Conservation (phyloP, 1,284 basidiomycete genomes). For the Ganoderma leucocontextum region DNA sequence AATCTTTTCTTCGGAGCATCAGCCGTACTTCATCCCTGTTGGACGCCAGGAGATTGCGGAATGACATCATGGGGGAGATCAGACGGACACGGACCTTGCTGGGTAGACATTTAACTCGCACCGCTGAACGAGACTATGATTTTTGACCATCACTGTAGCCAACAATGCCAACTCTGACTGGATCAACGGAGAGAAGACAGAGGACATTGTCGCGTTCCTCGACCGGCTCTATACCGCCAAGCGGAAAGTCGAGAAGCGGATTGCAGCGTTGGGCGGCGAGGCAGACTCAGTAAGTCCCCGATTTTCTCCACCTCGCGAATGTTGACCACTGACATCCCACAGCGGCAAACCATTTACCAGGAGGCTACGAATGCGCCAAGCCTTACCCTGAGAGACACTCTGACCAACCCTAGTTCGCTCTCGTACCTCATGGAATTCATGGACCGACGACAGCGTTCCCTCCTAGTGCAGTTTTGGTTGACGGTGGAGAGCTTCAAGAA, state of each 20-base stretch:
- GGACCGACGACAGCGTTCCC: constrained; percentile 86
- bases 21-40: constrained; percentile 81
- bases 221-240: constrained; percentile 90
- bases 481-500: constrained; percentile 98
- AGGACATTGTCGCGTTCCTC: constrained; percentile 86
- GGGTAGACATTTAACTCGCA: constrained; percentile 52
- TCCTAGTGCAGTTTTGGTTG: constrained; percentile 96
- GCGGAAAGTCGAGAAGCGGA: constrained; percentile 85
- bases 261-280: constrained; percentile 78
- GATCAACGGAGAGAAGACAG: constrained; percentile 84
- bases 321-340: constrained; percentile 6
- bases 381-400: constrained; percentile 73
- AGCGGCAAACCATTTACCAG: constrained; percentile 38
- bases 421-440: constrained; percentile 99
- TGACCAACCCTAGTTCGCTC: constrained; percentile 88
- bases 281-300: constrained; percentile 63
- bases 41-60: constrained; percentile 90
- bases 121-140: constrained; percentile 8
- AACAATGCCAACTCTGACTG: constrained; percentile 86
- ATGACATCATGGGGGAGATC: constrained; percentile 90
- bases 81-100: constrained; percentile 77
- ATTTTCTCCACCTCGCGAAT: neutral
- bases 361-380: constrained; percentile 39
- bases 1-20: constrained; percentile 89
- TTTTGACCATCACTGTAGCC: constrained; percentile 48